Conservation (phyloP, 805 yeast genomes). For the Nakazawaea ishiwadae region DNA sequence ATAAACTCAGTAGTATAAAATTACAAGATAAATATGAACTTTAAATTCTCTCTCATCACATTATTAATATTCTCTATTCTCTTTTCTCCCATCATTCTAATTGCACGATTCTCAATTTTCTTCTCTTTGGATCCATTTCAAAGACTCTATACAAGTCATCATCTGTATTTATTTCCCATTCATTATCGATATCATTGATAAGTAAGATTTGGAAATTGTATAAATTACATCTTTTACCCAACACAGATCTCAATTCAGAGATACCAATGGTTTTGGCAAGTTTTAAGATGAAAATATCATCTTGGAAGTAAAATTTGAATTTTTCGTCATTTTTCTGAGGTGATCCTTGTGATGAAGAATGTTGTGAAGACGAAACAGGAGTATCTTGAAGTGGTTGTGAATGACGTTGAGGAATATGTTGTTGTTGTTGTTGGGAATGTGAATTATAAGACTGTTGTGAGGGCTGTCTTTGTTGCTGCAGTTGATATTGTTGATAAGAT, state of each 20-base stretch:
- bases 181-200: neutral
- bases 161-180: constrained; percentile 8
- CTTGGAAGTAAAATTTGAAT: constrained; percentile 72
- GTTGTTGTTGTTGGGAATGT: constrained; percentile 7
- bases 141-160: constrained; percentile 4
- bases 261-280: constrained; percentile 22
- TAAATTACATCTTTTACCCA: constrained; percentile 8
- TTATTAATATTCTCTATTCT: too few relatives aligned
- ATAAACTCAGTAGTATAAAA: too few relatives aligned
- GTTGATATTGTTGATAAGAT: neutral
- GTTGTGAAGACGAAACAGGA: neutral
- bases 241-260: constrained; percentile 19
- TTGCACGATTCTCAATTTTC: constrained; percentile 8
- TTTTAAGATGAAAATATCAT: constrained; percentile 70
- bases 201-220: constrained; percentile 4
- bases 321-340: constrained; percentile 26
- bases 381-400: neutral
- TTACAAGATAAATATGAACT: too few relatives aligned
- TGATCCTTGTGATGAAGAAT: constrained; percentile 27
- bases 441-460: constrained; percentile 4
- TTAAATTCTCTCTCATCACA: too few relatives aligned
- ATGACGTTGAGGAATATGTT: neutral
- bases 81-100: too few relatives aligned
- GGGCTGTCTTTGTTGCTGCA: constrained; percentile 1
- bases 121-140: constrained; percentile 7